Percentiles rank a stretch among this genome's conserved stretches.
phyloP scores from a whole-genome alignment of 768 basidiomycete species.

The Mycena leptocephala region DNA sequence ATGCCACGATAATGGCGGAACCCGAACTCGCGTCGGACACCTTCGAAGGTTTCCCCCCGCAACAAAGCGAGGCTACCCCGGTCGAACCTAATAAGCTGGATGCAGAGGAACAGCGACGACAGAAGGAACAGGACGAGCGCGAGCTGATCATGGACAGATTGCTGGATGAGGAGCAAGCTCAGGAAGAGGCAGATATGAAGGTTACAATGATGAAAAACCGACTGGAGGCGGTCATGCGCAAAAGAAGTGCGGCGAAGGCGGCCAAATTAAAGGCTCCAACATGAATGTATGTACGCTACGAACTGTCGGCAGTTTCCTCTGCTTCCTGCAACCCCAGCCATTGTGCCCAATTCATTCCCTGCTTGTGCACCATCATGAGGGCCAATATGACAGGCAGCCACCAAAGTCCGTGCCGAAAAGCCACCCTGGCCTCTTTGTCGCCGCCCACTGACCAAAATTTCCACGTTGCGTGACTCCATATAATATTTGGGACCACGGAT shows the following conservation, averaged over 20 bases:
- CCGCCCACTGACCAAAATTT: constrained; percentile 80
- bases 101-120: constrained; percentile 63
- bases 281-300: constrained; percentile 15
- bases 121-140: constrained; percentile 79
- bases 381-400: constrained; percentile 91
- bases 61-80: constrained; percentile 44
- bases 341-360: constrained; percentile 82
- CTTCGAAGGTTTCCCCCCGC: constrained; percentile 65
- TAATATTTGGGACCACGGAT: constrained; percentile 80
- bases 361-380: constrained; percentile 96
- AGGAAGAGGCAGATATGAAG: constrained; percentile 90
- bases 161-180: constrained; percentile 87
- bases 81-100: constrained; percentile 54
- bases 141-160: constrained; percentile 91
- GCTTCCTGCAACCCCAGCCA: constrained; percentile 66
- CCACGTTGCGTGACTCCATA: constrained; percentile 80
- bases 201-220: constrained; percentile 77
- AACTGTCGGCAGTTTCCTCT: constrained; percentile 36
- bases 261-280: constrained; percentile 29
- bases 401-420: constrained; percentile 92
- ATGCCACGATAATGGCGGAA: constrained; percentile 82
- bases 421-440: constrained; percentile 82
- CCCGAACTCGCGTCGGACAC: constrained; percentile 68
- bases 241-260: constrained; percentile 55
- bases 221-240: constrained; percentile 72